Conservation (phyloP, 768 basidiomycete genomes). For the Lepiota subincarnata region DNA sequence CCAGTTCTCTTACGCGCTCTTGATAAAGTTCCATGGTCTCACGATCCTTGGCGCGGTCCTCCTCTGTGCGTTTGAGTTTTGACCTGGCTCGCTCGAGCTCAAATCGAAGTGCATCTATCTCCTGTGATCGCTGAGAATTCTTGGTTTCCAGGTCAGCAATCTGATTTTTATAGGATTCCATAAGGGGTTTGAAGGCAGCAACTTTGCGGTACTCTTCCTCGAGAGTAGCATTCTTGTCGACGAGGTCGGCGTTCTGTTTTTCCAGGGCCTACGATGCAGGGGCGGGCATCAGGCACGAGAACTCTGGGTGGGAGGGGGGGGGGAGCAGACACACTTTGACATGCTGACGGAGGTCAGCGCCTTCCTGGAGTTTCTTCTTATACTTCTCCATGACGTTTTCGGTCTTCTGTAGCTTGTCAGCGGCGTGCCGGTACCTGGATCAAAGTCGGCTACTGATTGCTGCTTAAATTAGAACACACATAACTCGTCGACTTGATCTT, state of each 20-base stretch:
- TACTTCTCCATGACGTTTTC: slow-evolving; percentile 99
- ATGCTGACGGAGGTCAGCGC: slow-evolving; percentile 82
- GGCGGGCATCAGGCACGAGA: background rate
- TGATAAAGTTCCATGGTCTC: slow-evolving; percentile 88
- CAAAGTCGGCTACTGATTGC: slow-evolving; percentile 1
- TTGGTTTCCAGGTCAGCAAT: slow-evolving; percentile 79
- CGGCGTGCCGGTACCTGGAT: slow-evolving; percentile 81
- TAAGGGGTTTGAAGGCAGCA: slow-evolving; percentile 78
- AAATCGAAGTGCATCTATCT: slow-evolving; percentile 67
- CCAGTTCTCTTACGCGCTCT: slow-evolving; percentile 86
- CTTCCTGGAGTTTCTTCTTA: slow-evolving; percentile 96
- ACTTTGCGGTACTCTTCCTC: slow-evolving; percentile 91
- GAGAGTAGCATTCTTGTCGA: slow-evolving; percentile 87
- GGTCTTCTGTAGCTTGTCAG: slow-evolving; percentile 87
- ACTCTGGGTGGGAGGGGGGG: slow-evolving; percentile 10
- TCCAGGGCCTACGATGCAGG: slow-evolving; percentile 64
- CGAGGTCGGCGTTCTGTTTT: slow-evolving; percentile 87
- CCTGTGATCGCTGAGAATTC: slow-evolving; percentile 57
- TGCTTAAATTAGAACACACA: slow-evolving; percentile 20
- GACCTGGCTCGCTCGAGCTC: slow-evolving; percentile 74
- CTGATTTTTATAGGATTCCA: slow-evolving; percentile 90
- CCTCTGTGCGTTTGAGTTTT: slow-evolving; percentile 60
- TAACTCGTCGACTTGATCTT: slow-evolving; percentile 94
- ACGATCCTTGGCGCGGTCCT: slow-evolving; percentile 72
- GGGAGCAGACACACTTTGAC: slow-evolving; percentile 58